Conservation (phyloP, 108 stramenopile species). For the Aurantiochytrium sp. region DNA sequence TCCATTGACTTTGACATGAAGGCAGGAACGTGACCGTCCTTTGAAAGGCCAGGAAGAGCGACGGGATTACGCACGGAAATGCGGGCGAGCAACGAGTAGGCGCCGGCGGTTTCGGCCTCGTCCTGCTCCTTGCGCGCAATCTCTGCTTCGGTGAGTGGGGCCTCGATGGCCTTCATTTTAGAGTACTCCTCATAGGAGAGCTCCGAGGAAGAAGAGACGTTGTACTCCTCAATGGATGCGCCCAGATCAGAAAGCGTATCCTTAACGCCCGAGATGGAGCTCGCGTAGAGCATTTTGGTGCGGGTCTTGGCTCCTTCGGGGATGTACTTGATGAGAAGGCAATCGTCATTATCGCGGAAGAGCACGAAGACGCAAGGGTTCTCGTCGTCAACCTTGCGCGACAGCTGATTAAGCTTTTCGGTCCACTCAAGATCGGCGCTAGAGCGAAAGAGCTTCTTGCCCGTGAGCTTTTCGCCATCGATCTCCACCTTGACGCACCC, state of each 20-base stretch:
- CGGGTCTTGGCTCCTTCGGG: background rate
- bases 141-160: background rate
- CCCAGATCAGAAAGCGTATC: background rate
- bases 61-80: background rate
- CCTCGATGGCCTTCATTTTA: background rate
- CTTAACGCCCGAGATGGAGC: background rate
- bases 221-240: background rate
- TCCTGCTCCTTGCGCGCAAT: background rate
- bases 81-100: background rate
- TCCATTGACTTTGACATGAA: background rate
- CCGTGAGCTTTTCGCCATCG: background rate
- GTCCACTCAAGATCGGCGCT: background rate
- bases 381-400: background rate
- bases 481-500: slow-evolving; percentile 8
- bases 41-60: background rate
- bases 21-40: background rate
- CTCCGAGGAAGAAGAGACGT: background rate
- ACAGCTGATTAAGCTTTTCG: background rate
- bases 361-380: background rate
- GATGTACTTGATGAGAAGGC: slow-evolving; percentile 1
- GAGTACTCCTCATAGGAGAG: background rate
- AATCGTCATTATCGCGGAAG: background rate
- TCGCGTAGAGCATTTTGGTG: background rate
- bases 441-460: background rate
- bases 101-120: background rate